Percentiles rank a stretch among this genome's conserved stretches.
Conservation (phyloP, 352 stramenopile species). For the Phytophthora meadii region DNA sequence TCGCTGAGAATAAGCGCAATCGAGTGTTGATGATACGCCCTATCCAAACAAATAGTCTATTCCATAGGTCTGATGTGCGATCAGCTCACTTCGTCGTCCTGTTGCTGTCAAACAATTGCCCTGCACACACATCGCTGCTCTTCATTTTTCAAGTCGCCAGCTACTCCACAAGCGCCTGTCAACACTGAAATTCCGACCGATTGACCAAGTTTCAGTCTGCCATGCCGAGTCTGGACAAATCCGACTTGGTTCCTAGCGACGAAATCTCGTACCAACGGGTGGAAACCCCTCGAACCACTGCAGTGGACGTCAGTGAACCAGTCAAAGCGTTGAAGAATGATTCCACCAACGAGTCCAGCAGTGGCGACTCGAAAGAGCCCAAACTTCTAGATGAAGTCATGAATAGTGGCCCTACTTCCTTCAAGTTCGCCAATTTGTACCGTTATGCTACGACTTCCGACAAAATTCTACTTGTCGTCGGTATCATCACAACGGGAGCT, state of each 20-base stretch:
- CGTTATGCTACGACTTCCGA: conserved; percentile 46
- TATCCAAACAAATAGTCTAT: conserved; percentile 2
- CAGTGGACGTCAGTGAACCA: conserved; percentile 12
- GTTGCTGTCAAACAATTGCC: conserved; percentile 11
- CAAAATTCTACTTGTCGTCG: conserved; percentile 38
- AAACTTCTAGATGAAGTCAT: conserved; percentile 26
- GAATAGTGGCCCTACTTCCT: conserved; percentile 31
- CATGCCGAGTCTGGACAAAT: conserved; percentile 17
- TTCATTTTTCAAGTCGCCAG: conserved; percentile 16
- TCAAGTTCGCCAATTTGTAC: conserved; percentile 45
- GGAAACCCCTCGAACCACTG: conserved; percentile 11
- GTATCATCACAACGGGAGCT: conserved; percentile 25
- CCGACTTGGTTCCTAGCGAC: conserved; percentile 9
- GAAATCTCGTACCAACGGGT: conserved; percentile 8
- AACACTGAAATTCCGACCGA: neutral
- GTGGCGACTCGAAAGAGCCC: conserved; percentile 23
- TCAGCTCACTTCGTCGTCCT: conserved; percentile 9
- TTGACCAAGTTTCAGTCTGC: conserved; percentile 1
- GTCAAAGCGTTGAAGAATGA: conserved; percentile 8
- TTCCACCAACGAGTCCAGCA: conserved; percentile 26
- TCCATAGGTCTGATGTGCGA: conserved; percentile 8
- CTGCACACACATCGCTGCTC: neutral
- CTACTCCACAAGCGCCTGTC: neutral
- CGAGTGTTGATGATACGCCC: neutral
- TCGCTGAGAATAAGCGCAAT: neutral